Percentiles rank a stretch among this genome's conserved stretches.
Conservation (phyloP, 1,284 basidiomycete genomes). For the Taiwanofungus camphoratus region DNA sequence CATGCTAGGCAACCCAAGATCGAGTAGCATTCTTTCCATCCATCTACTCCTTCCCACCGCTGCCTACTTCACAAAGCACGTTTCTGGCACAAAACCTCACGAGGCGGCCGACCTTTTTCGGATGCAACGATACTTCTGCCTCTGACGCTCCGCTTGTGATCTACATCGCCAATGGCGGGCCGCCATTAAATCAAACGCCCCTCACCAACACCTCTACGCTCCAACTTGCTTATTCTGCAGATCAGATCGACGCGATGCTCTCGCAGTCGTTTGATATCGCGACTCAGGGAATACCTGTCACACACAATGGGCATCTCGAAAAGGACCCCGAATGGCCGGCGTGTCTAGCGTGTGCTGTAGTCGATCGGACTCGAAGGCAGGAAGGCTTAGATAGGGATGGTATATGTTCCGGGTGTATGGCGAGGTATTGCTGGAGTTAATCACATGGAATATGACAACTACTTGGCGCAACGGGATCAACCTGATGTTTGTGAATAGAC, state of each 20-base stretch:
- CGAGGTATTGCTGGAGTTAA: constrained; percentile 34
- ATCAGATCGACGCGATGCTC: constrained; percentile 34
- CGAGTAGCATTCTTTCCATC: constrained; percentile 31
- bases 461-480: too few species aligned
- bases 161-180: constrained; percentile 34
- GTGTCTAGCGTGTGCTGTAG: constrained; percentile 40
- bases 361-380: constrained; percentile 33
- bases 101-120: constrained; percentile 38
- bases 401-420: constrained; percentile 32
- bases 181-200: constrained; percentile 33
- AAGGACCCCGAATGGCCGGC: constrained; percentile 36
- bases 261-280: constrained; percentile 35
- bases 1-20: constrained; percentile 30
- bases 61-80: constrained; percentile 26
- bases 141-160: constrained; percentile 21
- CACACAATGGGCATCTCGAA: background rate
- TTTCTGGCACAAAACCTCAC: constrained; percentile 31
- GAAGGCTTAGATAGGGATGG: constrained; percentile 27
- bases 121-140: constrained; percentile 29
- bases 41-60: constrained; percentile 38
- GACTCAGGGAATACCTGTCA: constrained; percentile 32
- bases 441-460: too few species aligned
- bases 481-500: too few species aligned
- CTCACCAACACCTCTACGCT: constrained; percentile 36
- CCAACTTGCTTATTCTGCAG: constrained; percentile 26